A percentile compares a stretch with the other conserved stretches of the same genome.
Evolutionary conservation across 192 early-diverging fungal genomes (phyloP).

Genomic region (Pilobolus umbonatus): DNA sequence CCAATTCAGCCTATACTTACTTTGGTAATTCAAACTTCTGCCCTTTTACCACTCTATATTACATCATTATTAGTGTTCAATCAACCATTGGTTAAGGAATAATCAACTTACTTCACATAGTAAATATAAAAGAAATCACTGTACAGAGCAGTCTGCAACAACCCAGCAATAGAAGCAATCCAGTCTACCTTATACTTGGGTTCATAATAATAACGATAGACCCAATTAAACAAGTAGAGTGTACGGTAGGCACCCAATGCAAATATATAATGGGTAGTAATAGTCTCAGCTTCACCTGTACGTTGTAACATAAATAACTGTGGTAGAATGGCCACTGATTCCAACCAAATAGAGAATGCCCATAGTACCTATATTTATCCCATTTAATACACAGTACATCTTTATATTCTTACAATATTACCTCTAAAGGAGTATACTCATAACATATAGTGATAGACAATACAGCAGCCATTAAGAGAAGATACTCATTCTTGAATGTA

Average conservation of each 20-base stretch:
- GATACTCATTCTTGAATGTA: conserved; percentile 85
- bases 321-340: conserved; percentile 95
- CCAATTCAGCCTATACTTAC: conserved; percentile 11
- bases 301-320: conserved; percentile 95
- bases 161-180: conserved; percentile 85
- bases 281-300: conserved; percentile 97
- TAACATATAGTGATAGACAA: conserved; percentile 5
- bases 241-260: conserved; percentile 90
- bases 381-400: too few species aligned
- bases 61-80: neutral
- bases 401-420: too few species aligned
- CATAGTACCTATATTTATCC: conserved; percentile 85
- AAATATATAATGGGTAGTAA: conserved; percentile 99
- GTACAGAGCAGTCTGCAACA: conserved; percentile 93
- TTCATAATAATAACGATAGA: conserved; percentile 71
- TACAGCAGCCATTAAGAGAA: conserved; percentile 29
- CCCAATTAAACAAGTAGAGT: conserved; percentile 90
- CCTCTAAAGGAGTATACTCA: conserved; percentile 3
- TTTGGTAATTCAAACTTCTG: conserved; percentile 67
- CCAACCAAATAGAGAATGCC: conserved; percentile 96
- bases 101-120: conserved; percentile 57
- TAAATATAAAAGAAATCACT: conserved; percentile 99
- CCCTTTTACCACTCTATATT: conserved; percentile 60
- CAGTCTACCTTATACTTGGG: conserved; percentile 55
- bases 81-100: neutral